Evolutionary conservation across 2,329 filamentous ascomycete genomes (phyloP), one percentile per base, ranked within the genome.

Genomic region (Pestalotiopsis fici): DNA sequence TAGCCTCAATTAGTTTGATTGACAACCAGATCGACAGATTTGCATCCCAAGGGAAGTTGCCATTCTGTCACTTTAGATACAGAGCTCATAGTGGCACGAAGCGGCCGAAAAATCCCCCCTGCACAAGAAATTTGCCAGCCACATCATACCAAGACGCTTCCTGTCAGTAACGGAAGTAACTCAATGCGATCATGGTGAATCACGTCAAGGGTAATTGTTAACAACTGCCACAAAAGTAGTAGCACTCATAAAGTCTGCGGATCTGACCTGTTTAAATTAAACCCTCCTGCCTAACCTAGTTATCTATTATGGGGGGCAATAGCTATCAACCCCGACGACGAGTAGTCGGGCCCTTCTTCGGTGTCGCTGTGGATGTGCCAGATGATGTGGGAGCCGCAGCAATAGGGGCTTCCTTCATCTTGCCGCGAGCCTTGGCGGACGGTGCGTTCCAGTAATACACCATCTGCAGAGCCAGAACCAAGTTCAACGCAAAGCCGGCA

Each of bases 381-480:
- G 78, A 73, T 47, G 71, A 72, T 50, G 73, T 66, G 5, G 70
- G 66, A 54, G 71, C 71, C 11, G 63, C 63, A 37, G 74, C 68
- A 28, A 71, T 66, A 27, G 71, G 70, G 23, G 74, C 72, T 67
- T 77, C 79, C 78, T 78, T 81, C 71, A 76, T 78, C 76, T 81
- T 82, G 27, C 79, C 78, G 71, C 79, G 77, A 15, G 74, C 77
- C 76, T 79, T 79, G 67, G 76, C 76, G 61, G 86, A 83, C 11
- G 87, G 86, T 7, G 85, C 82, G 76, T 98, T 97, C 96, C 96
- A 99, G 85, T 98, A 98, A 82, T 95, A 97, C 31, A 97, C 78
- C 92, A 99, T 96, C 84, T 99, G 96, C 50, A 87, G 82, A 15
- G 95, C 95, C 67, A 99, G 86, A 66, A 99, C 87, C 67, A 90